Conservation (phyloP, 2,329 filamentous ascomycete species). For the Xylaria sp. region DNA sequence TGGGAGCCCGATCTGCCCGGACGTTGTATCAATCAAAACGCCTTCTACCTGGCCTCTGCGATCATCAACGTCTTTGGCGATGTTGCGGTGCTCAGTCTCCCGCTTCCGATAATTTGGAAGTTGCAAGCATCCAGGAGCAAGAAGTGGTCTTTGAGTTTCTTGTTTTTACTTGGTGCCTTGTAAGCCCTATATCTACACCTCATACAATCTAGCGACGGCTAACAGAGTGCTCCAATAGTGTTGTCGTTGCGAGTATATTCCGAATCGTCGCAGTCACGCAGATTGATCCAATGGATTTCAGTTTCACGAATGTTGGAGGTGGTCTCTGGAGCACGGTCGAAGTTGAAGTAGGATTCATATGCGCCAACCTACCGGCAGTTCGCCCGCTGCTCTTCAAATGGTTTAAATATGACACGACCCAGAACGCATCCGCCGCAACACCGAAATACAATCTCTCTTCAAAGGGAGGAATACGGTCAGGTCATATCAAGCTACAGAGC, state of each 20-base stretch:
- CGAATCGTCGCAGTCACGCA: constrained; percentile 46
- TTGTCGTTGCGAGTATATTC: constrained; percentile 47
- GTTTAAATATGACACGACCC: constrained; percentile 39
- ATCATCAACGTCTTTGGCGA: constrained; percentile 49
- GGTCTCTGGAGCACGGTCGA: constrained; percentile 48
- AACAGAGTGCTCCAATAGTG: constrained; percentile 36
- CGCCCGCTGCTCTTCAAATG: constrained; percentile 44
- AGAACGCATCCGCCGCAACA: constrained; percentile 35
- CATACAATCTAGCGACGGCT: constrained; percentile 22
- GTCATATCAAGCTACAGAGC: constrained; percentile 42
- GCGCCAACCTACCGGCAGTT: constrained; percentile 46
- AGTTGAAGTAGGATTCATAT: constrained; percentile 48
- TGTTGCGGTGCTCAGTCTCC: constrained; percentile 48
- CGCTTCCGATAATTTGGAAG: constrained; percentile 49
- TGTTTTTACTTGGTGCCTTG: constrained; percentile 51
- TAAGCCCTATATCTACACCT: constrained; percentile 35
- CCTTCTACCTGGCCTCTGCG: constrained; percentile 45
- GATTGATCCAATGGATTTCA: constrained; percentile 45
- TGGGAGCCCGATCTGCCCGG: constrained; percentile 37
- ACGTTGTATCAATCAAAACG: constrained; percentile 43
- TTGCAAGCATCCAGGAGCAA: constrained; percentile 47
- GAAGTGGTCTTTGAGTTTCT: constrained; percentile 48
- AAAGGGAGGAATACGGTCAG: constrained; percentile 39
- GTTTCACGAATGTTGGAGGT: constrained; percentile 45
- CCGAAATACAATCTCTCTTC: constrained; percentile 43